phyloP scores from a whole-genome alignment of 139 green algal species.

The Auxenochlorella pyrenoidosa region DNA sequence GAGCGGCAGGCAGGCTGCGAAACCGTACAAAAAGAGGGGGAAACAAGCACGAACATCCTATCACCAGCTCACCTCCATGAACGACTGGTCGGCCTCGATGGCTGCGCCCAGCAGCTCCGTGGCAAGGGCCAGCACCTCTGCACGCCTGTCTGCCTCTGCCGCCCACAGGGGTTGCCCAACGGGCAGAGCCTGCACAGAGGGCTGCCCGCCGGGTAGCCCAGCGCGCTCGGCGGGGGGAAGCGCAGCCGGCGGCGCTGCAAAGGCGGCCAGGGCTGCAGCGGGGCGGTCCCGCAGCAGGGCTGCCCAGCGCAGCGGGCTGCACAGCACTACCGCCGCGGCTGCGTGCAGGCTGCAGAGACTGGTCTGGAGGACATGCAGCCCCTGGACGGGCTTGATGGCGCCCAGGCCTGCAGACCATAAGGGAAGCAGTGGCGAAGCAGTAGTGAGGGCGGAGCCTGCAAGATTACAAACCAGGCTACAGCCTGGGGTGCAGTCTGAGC shows the following conservation, averaged over 20 bases:
- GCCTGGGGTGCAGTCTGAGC: no score
- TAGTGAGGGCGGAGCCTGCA: no score
- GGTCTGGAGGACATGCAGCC: constrained; percentile 43
- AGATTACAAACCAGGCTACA: no score
- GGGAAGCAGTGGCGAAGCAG: neutral
- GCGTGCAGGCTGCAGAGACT: neutral
- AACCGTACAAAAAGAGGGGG: no score
- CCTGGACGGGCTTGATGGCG: neutral
- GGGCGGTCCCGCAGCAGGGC: constrained; percentile 12
- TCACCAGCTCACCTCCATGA: constrained; percentile 71
- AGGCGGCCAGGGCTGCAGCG: neutral
- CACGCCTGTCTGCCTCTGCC: neutral
- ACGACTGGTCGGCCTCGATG: constrained; percentile 57
- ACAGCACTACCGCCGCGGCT: neutral
- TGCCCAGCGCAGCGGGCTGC: constrained; percentile 28
- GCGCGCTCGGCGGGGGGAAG: neutral
- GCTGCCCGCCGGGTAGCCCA: neutral
- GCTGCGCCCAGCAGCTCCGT: neutral
- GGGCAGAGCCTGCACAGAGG: no score
- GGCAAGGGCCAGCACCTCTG: neutral
- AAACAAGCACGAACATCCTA: no score
- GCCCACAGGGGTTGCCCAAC: neutral
- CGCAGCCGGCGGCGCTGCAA: neutral
- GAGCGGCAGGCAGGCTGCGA: no score
- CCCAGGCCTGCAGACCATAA: constrained; percentile 62